A percentile compares a stretch with the other conserved stretches of the same genome.
phyloP scores from a whole-genome alignment of 2,329 filamentous ascomycete genomes.

The Sporothrix curviconia region DNA sequence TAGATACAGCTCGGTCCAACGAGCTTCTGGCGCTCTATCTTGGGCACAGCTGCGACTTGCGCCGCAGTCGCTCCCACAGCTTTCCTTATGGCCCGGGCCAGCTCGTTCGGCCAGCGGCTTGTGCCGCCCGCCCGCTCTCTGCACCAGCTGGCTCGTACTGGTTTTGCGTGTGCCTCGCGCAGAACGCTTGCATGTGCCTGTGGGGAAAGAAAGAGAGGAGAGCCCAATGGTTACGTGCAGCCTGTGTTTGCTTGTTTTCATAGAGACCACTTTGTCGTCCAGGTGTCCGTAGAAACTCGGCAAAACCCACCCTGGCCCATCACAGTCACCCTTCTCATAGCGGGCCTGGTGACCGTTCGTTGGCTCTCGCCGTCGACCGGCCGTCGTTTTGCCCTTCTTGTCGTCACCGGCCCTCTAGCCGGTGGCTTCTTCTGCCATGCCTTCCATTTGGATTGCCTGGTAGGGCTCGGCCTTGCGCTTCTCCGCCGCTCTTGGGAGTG shows the following conservation, averaged over 20 bases:
- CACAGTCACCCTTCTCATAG: conserved; percentile 6
- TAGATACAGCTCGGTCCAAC: conserved; percentile 86
- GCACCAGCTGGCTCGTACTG: conserved; percentile 79
- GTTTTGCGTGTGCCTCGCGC: conserved; percentile 88
- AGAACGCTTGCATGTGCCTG: conserved; percentile 44
- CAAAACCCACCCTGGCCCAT: not conserved
- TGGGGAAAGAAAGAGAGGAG: not conserved
- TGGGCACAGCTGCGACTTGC: conserved; percentile 89
- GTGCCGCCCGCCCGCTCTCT: conserved; percentile 82
- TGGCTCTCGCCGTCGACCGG: conserved; percentile 20
- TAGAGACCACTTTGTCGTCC: no score
- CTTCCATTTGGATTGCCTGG: conserved; percentile 38
- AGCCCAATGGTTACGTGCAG: not conserved
- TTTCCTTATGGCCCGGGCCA: conserved; percentile 90
- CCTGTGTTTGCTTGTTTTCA: not conserved
- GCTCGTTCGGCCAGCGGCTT: conserved; percentile 89
- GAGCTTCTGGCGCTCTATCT: conserved; percentile 79
- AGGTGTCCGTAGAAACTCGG: no score
- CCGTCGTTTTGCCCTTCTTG: conserved; percentile 26
- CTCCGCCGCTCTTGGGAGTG: conserved; percentile 41
- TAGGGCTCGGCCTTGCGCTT: conserved; percentile 50
- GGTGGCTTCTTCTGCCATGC: conserved; percentile 47
- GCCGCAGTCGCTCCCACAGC: conserved; percentile 87
- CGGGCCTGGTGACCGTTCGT: not conserved
- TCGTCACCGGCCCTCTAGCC: conserved; percentile 36